phyloP scores from a whole-genome alignment of 352 stramenopile species.

The Pythium utonaiense region DNA sequence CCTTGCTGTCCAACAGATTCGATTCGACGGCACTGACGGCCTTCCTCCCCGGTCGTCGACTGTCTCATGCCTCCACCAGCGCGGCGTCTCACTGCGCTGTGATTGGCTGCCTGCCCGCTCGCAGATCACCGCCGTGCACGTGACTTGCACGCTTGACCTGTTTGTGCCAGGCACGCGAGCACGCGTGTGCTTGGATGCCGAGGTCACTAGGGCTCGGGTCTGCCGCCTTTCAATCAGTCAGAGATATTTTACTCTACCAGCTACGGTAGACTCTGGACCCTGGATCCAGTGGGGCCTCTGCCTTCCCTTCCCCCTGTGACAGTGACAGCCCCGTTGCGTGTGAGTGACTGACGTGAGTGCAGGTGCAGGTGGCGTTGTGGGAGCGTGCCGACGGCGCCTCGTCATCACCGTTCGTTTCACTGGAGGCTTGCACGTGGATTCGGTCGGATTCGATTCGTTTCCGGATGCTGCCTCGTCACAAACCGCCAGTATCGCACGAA shows the following conservation, averaged over 20 bases:
- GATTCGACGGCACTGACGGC: not conserved
- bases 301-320: not conserved
- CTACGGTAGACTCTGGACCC: too few species aligned
- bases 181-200: too few species aligned
- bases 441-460: not conserved
- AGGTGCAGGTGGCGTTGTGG: not conserved
- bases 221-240: too few species aligned
- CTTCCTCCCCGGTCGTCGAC: not conserved
- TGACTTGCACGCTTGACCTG: not conserved
- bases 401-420: slow-evolving; percentile 2
- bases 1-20: not conserved
- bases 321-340: not conserved
- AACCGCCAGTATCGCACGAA: slow-evolving; percentile 4
- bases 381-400: slow-evolving; percentile 11
- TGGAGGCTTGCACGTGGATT: slow-evolving; percentile 3
- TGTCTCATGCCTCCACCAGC: slow-evolving; percentile 13
- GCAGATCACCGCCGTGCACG: not conserved
- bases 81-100: not conserved
- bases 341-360: slow-evolving; percentile 21
- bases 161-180: too few species aligned
- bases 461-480: slow-evolving; percentile 14
- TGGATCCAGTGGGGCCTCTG: too few species aligned
- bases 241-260: too few species aligned
- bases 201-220: too few species aligned
- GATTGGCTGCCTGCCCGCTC: slow-evolving; percentile 7